Conservation (phyloP, 345 rosid genomes). For the Aquilaria yunnanensis region DNA sequence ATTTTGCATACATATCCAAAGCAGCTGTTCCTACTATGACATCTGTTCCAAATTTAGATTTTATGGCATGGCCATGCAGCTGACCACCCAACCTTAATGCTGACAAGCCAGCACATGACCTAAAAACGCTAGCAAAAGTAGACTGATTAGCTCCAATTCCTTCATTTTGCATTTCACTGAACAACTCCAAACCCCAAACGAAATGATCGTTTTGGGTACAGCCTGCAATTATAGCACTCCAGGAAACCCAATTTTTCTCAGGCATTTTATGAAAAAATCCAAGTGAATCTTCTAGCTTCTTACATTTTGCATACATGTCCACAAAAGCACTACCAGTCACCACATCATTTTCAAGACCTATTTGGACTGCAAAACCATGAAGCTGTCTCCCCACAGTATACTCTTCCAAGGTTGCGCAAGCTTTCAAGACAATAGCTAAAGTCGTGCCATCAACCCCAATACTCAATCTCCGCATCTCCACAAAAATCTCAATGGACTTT, state of each 20-base stretch:
- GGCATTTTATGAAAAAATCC: conserved; percentile 51
- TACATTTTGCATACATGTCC: conserved; percentile 88
- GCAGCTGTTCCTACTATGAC: conserved; percentile 78
- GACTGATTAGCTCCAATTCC: conserved; percentile 66
- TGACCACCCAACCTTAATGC: conserved; percentile 56
- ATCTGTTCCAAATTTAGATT: conserved; percentile 52
- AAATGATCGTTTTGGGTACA: conserved; percentile 58
- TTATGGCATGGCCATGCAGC: conserved; percentile 80
- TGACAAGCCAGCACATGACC: conserved; percentile 66
- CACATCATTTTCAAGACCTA: conserved; percentile 57
- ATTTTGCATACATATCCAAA: conserved; percentile 92
- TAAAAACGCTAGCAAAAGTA: conserved; percentile 76
- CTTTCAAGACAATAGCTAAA: conserved; percentile 60
- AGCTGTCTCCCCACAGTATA: conserved; percentile 52
- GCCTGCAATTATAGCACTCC: conserved; percentile 87
- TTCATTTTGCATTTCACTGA: conserved; percentile 61
- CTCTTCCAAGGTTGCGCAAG: conserved; percentile 44
- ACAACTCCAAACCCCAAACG: conserved; percentile 46
- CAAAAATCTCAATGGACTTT: conserved; percentile 39
- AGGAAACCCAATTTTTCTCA: conserved; percentile 64
- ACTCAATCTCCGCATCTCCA: conserved; percentile 48
- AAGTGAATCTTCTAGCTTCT: conserved; percentile 47
- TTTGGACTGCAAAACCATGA: conserved; percentile 49
- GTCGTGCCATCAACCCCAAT: conserved; percentile 42
- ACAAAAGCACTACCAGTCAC: conserved; percentile 74